A percentile compares a stretch with the other conserved stretches of the same genome.
phyloP scores from a whole-genome alignment of 768 basidiomycete species.

The Cantharellus anzutake region DNA sequence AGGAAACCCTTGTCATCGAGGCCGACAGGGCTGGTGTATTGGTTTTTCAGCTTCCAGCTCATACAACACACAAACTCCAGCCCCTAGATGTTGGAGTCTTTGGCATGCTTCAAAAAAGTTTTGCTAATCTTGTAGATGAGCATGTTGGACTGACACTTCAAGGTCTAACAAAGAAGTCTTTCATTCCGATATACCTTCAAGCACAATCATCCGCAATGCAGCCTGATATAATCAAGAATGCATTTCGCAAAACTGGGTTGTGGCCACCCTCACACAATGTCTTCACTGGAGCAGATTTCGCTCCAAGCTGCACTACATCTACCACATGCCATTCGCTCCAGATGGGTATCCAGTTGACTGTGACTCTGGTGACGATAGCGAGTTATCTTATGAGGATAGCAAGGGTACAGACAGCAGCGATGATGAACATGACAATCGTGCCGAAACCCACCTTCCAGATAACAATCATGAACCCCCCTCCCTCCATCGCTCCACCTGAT shows the following conservation, averaged over 20 bases:
- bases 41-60: conserved; percentile 21
- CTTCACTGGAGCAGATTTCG: not conserved
- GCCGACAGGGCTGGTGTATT: conserved; percentile 17
- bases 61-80: conserved; percentile 26
- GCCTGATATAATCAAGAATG: not conserved
- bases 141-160: not conserved
- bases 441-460: too few species aligned
- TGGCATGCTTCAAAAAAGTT: conserved; percentile 13
- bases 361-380: too few species aligned
- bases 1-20: conserved; percentile 12
- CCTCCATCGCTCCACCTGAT: too few species aligned
- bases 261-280: not conserved
- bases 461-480: too few species aligned
- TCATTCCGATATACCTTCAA: not conserved
- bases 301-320: not conserved
- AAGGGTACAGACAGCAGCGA: too few species aligned
- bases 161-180: not conserved
- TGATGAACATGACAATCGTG: too few species aligned
- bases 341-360: not conserved
- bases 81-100: conserved; percentile 27
- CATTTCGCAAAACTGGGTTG: not conserved
- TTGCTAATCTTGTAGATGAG: not conserved
- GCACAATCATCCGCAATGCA: not conserved
- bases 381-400: too few species aligned
- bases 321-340: not conserved